Evolutionary conservation across 2,329 filamentous ascomycete genomes (phyloP), one percentile per base, ranked within the genome.

Genomic region (Aspergillus costaricaensis): DNA sequence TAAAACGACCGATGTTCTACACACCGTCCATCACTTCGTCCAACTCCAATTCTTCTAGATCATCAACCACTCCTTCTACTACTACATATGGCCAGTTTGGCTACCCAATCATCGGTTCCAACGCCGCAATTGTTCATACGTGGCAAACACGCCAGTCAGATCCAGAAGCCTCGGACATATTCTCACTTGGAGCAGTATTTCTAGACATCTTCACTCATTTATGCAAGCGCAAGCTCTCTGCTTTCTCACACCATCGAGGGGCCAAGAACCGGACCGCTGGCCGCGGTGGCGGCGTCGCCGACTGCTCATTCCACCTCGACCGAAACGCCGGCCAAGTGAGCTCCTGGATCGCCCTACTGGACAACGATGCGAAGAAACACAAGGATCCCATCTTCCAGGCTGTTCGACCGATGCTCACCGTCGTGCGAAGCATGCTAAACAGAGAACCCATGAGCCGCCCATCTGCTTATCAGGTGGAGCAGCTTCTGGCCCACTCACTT

Each of bases 151-250:
- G 67, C 41, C 72, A 74, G 54, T 67, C 69, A 23, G 70, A 74
- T 52, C 70, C 72, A 27, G 69, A 71, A 50, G 65, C 76, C 41
- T 80, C 83, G 12, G 86, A 88, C 65, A 74, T 88, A 15, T 88
- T 85, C 73, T 85, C 83, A 25, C 77, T 88, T 0, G 85, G 80
- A 4, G 86, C 85, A 54, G 75, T 86, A 19, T 85, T 80, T 60
- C 73, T 88, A 17, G 85, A 88, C 63, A 83, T 88, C 43, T 67
- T 88, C 17, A 86, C 85, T 1, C 82, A 83, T 65, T 77, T 88
- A 63, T 77, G 86, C 65, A 84, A 85, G 65, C 82, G 83, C 68
- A 85, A 83, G 58, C 77, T 81, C 7, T 80, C 82, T 36, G 80
- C 85, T 2, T 86, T 87, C 62, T 65, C 78, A 38, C 82, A 83